Percentiles rank a stretch among this genome's conserved stretches.
Conservation (phyloP, 2,329 filamentous ascomycete species). For the Dactylellina sp. region DNA sequence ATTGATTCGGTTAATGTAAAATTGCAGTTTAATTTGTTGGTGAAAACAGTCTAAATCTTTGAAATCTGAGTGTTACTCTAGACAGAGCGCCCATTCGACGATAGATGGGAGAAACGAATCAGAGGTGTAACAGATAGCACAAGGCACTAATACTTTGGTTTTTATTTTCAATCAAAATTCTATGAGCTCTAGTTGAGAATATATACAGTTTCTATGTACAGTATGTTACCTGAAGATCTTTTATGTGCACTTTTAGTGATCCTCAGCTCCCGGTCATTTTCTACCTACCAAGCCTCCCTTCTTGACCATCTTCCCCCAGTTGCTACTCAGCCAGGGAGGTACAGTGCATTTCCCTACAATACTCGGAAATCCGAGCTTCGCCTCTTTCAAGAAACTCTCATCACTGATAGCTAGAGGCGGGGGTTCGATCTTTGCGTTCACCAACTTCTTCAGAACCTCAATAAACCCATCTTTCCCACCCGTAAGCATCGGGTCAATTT, state of each 20-base stretch:
- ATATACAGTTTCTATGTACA: background rate
- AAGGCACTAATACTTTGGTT: too few species aligned
- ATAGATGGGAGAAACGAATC: too few species aligned
- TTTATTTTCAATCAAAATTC: too few species aligned
- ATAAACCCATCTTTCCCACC: conserved; percentile 38
- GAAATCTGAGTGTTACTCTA: too few species aligned
- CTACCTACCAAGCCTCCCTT: background rate
- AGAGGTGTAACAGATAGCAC: too few species aligned
- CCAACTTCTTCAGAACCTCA: conserved; percentile 43
- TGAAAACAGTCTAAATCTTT: too few species aligned
- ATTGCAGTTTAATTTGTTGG: too few species aligned
- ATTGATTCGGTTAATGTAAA: too few species aligned
- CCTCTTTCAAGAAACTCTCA: conserved; percentile 40
- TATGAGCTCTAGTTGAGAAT: too few species aligned
- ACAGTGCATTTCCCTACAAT: conserved; percentile 48
- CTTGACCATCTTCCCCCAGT: conserved; percentile 5
- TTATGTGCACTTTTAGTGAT: background rate
- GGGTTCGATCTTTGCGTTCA: conserved; percentile 46
- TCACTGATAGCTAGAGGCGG: conserved; percentile 46
- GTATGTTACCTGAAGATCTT: background rate
- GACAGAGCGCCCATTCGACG: too few species aligned
- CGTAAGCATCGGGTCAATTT: conserved; percentile 6
- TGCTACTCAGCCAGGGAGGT: conserved; percentile 42
- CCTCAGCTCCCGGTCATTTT: background rate
- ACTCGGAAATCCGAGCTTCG: conserved; percentile 51